Base-by-base conservation (phyloP, 177 flowering plant genomes). In the Vitis hybrid region DNA sequence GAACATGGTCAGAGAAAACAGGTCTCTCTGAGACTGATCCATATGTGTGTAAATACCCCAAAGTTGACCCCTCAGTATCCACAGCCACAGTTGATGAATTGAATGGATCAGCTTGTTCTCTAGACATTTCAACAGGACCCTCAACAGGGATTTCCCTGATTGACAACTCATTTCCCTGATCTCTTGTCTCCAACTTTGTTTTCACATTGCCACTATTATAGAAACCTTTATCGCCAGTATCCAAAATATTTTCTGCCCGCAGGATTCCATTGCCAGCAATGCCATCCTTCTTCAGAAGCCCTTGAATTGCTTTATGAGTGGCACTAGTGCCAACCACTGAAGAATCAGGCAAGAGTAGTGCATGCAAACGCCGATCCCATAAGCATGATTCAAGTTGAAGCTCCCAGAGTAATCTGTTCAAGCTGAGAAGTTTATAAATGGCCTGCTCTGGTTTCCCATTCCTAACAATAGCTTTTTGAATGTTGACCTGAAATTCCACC, bases 331-430 rank as follows among this genome's bases (percentile, higher is more conserved):
- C 60, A 30, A 56, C 67, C 13, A 70, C 60, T 21, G 62, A 39
- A 66, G 77, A 70, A 66, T 76, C 73, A 32, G 80, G 79, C 13
- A 81, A 85, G 23, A 77, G 75, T 23, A 94, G 74, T 18, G 70
- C 74, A 74, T 80, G 81, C 68, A 93, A 72, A 55, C 99, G 93
- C 7, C 74, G 78, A 78, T 92, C 92, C 99, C 99, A 96, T 62
- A 96, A 69, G 70, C 80, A 87, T 23, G 90, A 82, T 68, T 85
- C 83, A 48, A 96, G 85, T 51, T 87, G 76, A 77, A 96, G 87
- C 65, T 91, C 97, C 85, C 86, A 84, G n/a, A 78, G 68, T 70
- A 92, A 61, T 26, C 83, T 75, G 68, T 94, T 96, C 80, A 93
- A 78, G 70, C 74, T 68, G 48, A 96, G 90, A 71, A 88, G 74